Base-by-base conservation (phyloP, 352 stramenopile species). In the Globisporangium barbulae region DNA sequence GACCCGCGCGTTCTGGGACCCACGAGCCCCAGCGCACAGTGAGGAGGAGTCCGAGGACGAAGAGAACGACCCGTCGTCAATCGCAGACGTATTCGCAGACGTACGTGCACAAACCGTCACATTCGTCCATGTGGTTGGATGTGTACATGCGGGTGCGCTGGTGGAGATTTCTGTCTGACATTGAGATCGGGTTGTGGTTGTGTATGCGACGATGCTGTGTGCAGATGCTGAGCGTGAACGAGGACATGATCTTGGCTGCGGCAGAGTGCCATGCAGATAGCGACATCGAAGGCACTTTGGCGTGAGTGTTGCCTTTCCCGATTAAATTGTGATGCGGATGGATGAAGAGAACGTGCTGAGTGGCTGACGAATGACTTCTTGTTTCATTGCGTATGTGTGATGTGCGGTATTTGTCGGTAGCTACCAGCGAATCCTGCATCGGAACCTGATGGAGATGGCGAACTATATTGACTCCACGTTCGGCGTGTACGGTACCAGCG, bases 371-470 rank as follows among this genome's bases (percentile, higher is more conserved):
- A 10, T 50, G 17, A 50, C 2, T 10, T n/a, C 3, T 50, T 28
- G 12, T 8, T 19, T 28, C 39, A 15, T 5, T 53, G 8, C 52
- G 56, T 25, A n/a, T 49, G 21, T 30, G 21, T 25, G 31, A 9
- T 22, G 17, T 12, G 7, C 25, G n/a, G 4, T 25, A n/a, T 1
- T 28, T 55, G 53, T 7, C 33, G 60, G 12, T 30, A 91, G 80
- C 2, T 90, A 91, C 60, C 84, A 93, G 67, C 79, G 75, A 6
- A 75, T 91, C 45, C 59, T 93, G 48, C 84, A 93, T 53, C 78
- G 77, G 30, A 83, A 91, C 49, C 60, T 93, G 35, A 79, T 93
- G 68, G 84, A 93, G 47, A 93, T 93, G 84, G 80, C 84, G 31
- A 75, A 86, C 53, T 93, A 91, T 58, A 79, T 91, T 52, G 84